Percentiles rank a stretch among this genome's conserved stretches.
These are phyloP conservation scores for Thymus quinquecostatus DNA, from an alignment of 257 asterid genomes.

Conservation along the genomic window DNA sequence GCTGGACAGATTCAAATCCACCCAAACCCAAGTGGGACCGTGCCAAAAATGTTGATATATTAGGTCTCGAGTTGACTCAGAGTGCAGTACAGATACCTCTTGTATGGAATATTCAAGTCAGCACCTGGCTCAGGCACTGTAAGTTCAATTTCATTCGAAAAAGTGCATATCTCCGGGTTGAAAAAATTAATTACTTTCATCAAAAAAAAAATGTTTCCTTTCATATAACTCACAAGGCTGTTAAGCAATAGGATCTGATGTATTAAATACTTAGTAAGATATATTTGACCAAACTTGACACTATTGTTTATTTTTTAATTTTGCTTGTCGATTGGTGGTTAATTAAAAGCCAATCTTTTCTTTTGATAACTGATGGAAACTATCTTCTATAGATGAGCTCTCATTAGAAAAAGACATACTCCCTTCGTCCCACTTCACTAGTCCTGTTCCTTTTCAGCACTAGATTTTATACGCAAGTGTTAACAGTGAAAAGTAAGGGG, in stretches of 20 bases:
- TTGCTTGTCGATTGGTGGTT: not conserved
- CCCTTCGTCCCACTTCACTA: no score
- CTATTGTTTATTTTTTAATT: not conserved
- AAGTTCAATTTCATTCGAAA: conserved; percentile 46
- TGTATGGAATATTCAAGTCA: conserved; percentile 99
- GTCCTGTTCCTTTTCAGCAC: no score
- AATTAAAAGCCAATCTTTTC: not conserved
- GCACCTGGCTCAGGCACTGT: conserved; percentile 99
- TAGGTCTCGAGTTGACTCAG: conserved; percentile 90
- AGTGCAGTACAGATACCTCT: conserved; percentile 91
- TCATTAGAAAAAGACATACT: not conserved
- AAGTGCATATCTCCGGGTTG: conserved; percentile 20
- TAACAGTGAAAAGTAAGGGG: no score
- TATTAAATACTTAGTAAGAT: not conserved
- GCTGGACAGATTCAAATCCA: conserved; percentile 87
- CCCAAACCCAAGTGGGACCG: conserved; percentile 86
- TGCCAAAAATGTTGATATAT: conserved; percentile 87
- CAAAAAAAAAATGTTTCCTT: conserved; percentile 13
- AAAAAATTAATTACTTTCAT: not conserved
- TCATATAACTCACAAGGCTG: not conserved
- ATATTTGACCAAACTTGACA: not conserved
- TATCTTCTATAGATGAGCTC: not conserved
- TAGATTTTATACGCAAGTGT: no score
- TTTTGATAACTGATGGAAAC: not conserved
- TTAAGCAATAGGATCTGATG: not conserved